Base-by-base conservation (phyloP, 2,329 filamentous ascomycete species). In the Aspergillus sp. region DNA sequence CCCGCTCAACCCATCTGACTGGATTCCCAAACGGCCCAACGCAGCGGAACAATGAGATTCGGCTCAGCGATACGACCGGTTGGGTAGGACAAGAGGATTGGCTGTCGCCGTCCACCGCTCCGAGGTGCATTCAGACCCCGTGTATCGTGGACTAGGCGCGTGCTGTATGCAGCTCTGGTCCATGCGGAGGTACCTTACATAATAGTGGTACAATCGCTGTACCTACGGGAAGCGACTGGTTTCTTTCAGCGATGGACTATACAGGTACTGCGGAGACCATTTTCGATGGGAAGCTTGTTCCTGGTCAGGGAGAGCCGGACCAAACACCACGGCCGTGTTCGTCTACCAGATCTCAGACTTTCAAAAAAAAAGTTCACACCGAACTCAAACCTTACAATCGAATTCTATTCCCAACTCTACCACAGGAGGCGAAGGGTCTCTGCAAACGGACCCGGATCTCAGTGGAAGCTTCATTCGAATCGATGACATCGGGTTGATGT, bases 171-270 rank as follows among this genome's bases (percentile, higher is more conserved):
- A 47, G 38, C 56, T 46, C 38, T 43, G 40, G 43, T 54, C 49
- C 46, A 51, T 51, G 54, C 54, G 53, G 48, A 38, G 55, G 56
- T 58, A 54, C 56, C 56, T 58, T 58, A 54, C 56, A 58, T 56
- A n/a, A n/a, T n/a, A n/a, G n/a, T n/a, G n/a, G 48, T 23, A 23
- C 7, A 17, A 45, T 34, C 32, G 43, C 32, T 9, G n/a, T 34
- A 34, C 10, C 32, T 13, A 11, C 4, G 20, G 21, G 38, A 20
- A 44, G 25, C 16, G 19, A 43, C 41, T 23, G 7, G 17, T 14
- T n/a, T 23, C 41, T n/a, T 25, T 23, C 16, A 13, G 23, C 5
- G 19, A 23, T 17, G 21, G 21, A 14, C 41, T 20, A 5, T 44
- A 31, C 43, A 45, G 21, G 25, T 13, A 32, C 16, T 20, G 13